Percentiles rank a stretch among this genome's conserved stretches.
These are phyloP conservation scores for Blepharisma japonicum DNA, from an alignment of 73 alveolate genomes.

Conservation along the genomic window DNA sequence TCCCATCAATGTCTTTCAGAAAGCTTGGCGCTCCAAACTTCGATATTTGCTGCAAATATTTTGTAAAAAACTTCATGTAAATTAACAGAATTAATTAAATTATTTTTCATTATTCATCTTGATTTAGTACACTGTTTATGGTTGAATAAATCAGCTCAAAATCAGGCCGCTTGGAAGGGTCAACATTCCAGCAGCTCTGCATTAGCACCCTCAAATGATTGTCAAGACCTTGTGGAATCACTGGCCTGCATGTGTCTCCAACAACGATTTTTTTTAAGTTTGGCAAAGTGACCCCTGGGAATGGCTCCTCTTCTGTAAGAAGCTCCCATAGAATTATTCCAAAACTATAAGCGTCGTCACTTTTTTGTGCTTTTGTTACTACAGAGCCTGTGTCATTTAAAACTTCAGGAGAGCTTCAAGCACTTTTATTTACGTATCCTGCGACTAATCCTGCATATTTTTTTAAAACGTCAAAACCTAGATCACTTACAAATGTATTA, in stretches of 20 bases:
- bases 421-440: conserved; percentile 6
- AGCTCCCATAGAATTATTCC: conserved; percentile 36
- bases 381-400: background rate
- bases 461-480: conserved; percentile 17
- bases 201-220: background rate
- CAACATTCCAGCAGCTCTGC: conserved; percentile 6
- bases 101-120: no score
- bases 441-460: conserved; percentile 12
- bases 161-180: conserved; percentile 5
- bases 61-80: no score
- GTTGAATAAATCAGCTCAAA: background rate
- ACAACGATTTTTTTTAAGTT: background rate
- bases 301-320: conserved; percentile 27
- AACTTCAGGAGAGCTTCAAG: conserved; percentile 35
- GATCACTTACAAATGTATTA: background rate
- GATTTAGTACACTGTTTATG: no score
- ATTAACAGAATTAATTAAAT: no score
- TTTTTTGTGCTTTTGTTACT: background rate
- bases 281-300: background rate
- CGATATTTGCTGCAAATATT: no score
- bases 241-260: background rate
- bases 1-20: conserved; percentile 6
- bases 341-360: conserved; percentile 29
- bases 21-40: no score
- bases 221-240: background rate